Conservation (phyloP, 2,329 filamentous ascomycete species). For the Fusarium sp. region DNA sequence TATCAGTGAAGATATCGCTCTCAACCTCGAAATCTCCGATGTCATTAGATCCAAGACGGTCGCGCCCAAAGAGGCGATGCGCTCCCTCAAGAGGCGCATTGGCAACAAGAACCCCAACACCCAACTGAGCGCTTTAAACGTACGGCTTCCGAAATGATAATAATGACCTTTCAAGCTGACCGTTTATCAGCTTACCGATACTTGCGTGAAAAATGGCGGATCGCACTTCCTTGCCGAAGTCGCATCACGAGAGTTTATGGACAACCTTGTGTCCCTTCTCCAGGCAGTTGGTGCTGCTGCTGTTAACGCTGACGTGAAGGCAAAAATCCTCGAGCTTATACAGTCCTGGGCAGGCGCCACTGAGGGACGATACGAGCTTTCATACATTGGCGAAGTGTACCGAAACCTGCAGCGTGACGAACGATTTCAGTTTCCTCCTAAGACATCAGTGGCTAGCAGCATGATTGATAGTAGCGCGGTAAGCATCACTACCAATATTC, state of each 20-base stretch:
- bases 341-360: conserved; percentile 94
- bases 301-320: conserved; percentile 86
- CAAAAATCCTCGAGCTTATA: conserved; percentile 92
- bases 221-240: conserved; percentile 95
- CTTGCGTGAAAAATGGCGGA: conserved; percentile 98
- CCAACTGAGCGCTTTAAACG: conserved; percentile 93
- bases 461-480: conserved; percentile 98
- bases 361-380: conserved; percentile 83
- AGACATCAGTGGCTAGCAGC: conserved; percentile 87
- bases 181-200: conserved; percentile 81
- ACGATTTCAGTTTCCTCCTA: conserved; percentile 87
- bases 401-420: conserved; percentile 81
- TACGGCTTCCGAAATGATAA: conserved; percentile 55
- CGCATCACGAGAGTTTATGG: conserved; percentile 97
- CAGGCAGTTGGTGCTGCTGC: conserved; percentile 80
- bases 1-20: conserved; percentile 88
- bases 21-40: conserved; percentile 98
- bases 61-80: conserved; percentile 97
- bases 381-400: conserved; percentile 92
- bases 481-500: conserved; percentile 56
- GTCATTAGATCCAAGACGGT: conserved; percentile 97
- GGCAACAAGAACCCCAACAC: conserved; percentile 98
- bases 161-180: conserved; percentile 27
- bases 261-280: conserved; percentile 91
- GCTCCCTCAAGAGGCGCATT: conserved; percentile 91